These are phyloP conservation scores for Aspergillus aculeatinus DNA, from an alignment of 2,329 filamentous ascomycete genomes.

Conservation along the genomic window DNA sequence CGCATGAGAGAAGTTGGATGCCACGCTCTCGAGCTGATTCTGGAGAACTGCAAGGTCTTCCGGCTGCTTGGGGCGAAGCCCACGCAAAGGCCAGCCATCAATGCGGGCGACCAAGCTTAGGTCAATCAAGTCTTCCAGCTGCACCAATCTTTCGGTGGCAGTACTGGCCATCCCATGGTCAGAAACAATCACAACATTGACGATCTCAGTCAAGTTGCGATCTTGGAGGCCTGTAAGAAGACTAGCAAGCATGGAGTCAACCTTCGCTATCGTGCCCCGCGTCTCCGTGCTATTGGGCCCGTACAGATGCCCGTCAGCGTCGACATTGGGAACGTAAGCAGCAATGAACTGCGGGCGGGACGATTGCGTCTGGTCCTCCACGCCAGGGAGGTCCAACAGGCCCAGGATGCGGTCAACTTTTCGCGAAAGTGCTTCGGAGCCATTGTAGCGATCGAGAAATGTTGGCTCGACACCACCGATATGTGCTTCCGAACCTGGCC, in stretches of 20 bases:
- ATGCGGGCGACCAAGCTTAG: constrained; percentile 73
- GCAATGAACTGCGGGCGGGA: constrained; percentile 81
- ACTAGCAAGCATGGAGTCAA: constrained; percentile 76
- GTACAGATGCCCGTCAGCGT: constrained; percentile 79
- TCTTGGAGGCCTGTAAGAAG: constrained; percentile 74
- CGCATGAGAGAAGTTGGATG: constrained; percentile 57
- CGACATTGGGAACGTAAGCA: constrained; percentile 91
- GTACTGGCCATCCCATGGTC: constrained; percentile 99
- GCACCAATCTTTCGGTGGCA: constrained; percentile 73
- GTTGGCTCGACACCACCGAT: constrained; percentile 72
- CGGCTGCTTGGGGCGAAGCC: constrained; percentile 74
- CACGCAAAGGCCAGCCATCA: constrained; percentile 93
- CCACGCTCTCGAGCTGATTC: constrained; percentile 55
- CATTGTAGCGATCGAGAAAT: constrained; percentile 82
- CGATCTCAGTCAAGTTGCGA: constrained; percentile 82
- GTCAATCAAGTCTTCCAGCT: constrained; percentile 87
- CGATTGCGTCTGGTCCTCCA: constrained; percentile 56
- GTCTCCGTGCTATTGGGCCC: constrained; percentile 97
- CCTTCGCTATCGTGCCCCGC: constrained; percentile 69
- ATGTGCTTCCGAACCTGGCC: constrained; percentile 92
- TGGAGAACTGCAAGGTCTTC: constrained; percentile 68
- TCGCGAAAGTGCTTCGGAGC: constrained; percentile 66
- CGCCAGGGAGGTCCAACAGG: constrained; percentile 80
- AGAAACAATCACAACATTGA: constrained; percentile 94
- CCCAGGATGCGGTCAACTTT: constrained; percentile 79